These are phyloP conservation scores for Penicillium silybi DNA, from an alignment of 495 filamentous ascomycete genomes.

Conservation along the genomic window DNA sequence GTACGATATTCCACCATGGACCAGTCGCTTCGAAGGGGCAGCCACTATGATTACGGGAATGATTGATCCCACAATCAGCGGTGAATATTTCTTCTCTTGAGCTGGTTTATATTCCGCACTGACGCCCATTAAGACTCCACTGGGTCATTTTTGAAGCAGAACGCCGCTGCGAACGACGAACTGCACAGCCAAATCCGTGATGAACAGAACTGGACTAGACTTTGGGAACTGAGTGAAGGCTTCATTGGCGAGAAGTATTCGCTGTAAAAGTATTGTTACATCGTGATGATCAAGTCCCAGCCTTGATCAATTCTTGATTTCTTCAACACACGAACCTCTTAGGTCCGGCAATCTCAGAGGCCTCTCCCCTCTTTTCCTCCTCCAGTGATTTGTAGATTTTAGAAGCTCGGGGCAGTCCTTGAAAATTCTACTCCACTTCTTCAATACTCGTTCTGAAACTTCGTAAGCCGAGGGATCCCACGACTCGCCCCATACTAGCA, in stretches of 20 bases:
- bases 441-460: conserved; percentile 9
- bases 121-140: conserved; percentile 1
- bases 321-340: not conserved
- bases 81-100: not conserved
- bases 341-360: not conserved
- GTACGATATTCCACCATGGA: conserved; percentile 8
- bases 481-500: conserved; percentile 22
- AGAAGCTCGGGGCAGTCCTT: conserved; percentile 19
- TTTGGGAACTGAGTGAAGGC: conserved; percentile 17
- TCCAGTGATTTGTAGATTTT: conserved; percentile 21
- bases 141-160: conserved; percentile 16
- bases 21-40: conserved; percentile 17
- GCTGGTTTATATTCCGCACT: not conserved
- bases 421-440: conserved; percentile 20
- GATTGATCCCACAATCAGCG: conserved; percentile 19
- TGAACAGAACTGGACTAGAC: conserved; percentile 11
- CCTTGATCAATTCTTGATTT: not conserved
- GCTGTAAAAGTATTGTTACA: not conserved
- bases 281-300: not conserved
- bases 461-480: conserved; percentile 25
- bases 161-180: conserved; percentile 14
- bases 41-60: conserved; percentile 21
- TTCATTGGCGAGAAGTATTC: conserved; percentile 12
- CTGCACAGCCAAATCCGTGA: conserved; percentile 16
- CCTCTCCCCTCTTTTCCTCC: conserved; percentile 17